Evolutionary conservation across 768 basidiomycete species (phyloP), one percentile per base, ranked within the genome.

Genomic region (Steccherinum ochraceum): DNA sequence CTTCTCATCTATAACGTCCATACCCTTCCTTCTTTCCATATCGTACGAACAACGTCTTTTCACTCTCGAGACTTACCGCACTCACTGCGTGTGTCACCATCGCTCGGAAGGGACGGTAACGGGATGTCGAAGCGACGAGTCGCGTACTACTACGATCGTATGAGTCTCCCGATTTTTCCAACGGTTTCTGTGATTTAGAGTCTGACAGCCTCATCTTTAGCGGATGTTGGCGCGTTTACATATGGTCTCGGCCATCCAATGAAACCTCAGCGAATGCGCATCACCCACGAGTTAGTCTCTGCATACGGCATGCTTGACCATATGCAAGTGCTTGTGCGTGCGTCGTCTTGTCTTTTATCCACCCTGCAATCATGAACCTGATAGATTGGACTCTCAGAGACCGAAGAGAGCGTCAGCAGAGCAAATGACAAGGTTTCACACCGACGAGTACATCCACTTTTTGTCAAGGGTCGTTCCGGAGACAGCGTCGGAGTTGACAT

Each of bases 391-490:
- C 25, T 13, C 16, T 23, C 48, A 69, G 68, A 61, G 67, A 41
- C 60, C 68, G 35, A 64, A 62, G 57, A 66, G 67, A 47, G 64
- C 67, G 16, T 59, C 64, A 11, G 65, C 67, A 1, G 68, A 69
- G 54, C 52, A 58, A 20, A 88, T 99, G 88, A 86, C 89, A 16
- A 71, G 84, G 11, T 99, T 98, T 68, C 96, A 99, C 67, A 93
- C 95, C 19, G 96, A 99, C 72, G 96, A 99, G 77, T 99, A 96
- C 68, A 79, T 99, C 52, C 84, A 98, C 60, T 95, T 98, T 60
- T 71, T 99, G 42, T 76, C 81, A 50, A 79, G 81, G 45, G 94
- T 98, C 23, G 90, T 86, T 0, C 94, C 94, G 0, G 96, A 99
- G 67, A 95, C 89, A 3, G 83, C 79, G 1, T 88, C 90, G 58